A percentile compares a stretch with the other conserved stretches of the same genome.
phyloP scores from a whole-genome alignment of 2,329 filamentous ascomycete genomes.

The Fusarium tricinctum region DNA sequence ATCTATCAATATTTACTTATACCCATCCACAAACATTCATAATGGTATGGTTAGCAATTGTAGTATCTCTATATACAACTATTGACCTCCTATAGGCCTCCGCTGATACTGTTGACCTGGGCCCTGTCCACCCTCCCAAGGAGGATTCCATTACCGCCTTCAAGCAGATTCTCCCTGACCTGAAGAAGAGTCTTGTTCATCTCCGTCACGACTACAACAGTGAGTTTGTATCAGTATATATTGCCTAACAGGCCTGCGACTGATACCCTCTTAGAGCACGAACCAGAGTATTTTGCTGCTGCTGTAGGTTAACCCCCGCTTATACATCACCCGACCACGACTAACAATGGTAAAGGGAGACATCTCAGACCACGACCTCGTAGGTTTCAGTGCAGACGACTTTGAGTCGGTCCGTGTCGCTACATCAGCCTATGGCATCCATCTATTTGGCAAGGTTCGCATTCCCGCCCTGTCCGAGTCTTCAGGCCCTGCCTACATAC shows the following conservation, averaged over 20 bases:
- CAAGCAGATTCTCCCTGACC: constrained; percentile 62
- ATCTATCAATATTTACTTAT: background rate
- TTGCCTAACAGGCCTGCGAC: background rate
- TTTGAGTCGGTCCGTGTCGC: constrained; percentile 94
- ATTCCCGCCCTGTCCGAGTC: constrained; percentile 58
- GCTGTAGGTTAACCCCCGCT: constrained; percentile 51
- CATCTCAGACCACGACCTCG: constrained; percentile 82
- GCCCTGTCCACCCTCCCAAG: constrained; percentile 62
- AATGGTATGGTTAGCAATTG: constrained; percentile 35
- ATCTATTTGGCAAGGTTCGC: constrained; percentile 82
- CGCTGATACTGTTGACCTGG: constrained; percentile 66
- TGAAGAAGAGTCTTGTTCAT: constrained; percentile 66
- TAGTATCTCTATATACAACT: background rate
- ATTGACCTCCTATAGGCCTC: constrained; percentile 58
- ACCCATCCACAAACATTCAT: constrained; percentile 1
- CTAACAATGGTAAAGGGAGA: constrained; percentile 16
- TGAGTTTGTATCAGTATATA: constrained; percentile 42
- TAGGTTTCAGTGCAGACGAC: constrained; percentile 83
- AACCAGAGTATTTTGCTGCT: constrained; percentile 68
- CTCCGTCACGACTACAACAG: constrained; percentile 63
- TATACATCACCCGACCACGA: background rate
- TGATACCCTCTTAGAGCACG: constrained; percentile 61
- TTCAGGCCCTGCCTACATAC: constrained; percentile 77
- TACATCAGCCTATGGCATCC: constrained; percentile 83
- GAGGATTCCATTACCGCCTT: constrained; percentile 66